Percentiles rank a stretch among this genome's conserved stretches.
phyloP scores from a whole-genome alignment of 2,329 filamentous ascomycete genomes.

The Talaromyces sp. region DNA sequence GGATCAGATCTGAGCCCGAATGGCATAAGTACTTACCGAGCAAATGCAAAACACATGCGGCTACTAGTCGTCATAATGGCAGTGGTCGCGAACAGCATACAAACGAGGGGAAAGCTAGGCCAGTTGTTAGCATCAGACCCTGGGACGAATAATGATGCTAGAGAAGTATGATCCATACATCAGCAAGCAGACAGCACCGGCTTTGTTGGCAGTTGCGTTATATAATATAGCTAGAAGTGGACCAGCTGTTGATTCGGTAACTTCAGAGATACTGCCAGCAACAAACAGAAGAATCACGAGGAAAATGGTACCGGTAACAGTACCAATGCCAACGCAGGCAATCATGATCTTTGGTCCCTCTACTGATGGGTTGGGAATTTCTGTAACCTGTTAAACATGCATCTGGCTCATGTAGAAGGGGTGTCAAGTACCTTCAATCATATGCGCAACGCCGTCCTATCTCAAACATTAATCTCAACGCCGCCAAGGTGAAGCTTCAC shows the following conservation, averaged over 20 bases:
- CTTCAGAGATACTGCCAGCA: conserved; percentile 58
- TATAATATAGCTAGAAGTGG: conserved; percentile 66
- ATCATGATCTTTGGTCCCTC: conserved; percentile 70
- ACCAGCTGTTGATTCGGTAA: conserved; percentile 59
- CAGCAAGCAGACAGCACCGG: conserved; percentile 65
- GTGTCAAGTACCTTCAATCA: conserved; percentile 49
- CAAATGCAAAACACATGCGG: conserved; percentile 41
- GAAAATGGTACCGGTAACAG: conserved; percentile 65
- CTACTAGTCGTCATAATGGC: conserved; percentile 42
- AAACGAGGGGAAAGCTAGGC: conserved; percentile 36
- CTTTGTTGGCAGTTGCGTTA: conserved; percentile 63
- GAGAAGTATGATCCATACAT: conserved; percentile 45
- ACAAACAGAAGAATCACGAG: conserved; percentile 67
- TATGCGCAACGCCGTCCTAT: conserved; percentile 51
- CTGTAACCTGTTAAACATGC: conserved; percentile 19
- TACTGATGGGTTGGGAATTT: conserved; percentile 49
- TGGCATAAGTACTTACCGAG: conserved; percentile 22
- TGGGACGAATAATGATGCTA: background rate
- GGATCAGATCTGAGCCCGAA: background rate
- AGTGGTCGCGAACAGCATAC: conserved; percentile 36
- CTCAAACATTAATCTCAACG: background rate
- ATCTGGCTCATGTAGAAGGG: background rate
- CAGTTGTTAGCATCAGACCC: conserved; percentile 11
- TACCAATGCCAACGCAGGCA: conserved; percentile 64
- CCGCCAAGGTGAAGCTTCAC: background rate